A percentile compares a stretch with the other conserved stretches of the same genome.
These are phyloP conservation scores for Fusarium xylarioides DNA, from an alignment of 2,329 filamentous ascomycete species.

Conservation along the genomic window DNA sequence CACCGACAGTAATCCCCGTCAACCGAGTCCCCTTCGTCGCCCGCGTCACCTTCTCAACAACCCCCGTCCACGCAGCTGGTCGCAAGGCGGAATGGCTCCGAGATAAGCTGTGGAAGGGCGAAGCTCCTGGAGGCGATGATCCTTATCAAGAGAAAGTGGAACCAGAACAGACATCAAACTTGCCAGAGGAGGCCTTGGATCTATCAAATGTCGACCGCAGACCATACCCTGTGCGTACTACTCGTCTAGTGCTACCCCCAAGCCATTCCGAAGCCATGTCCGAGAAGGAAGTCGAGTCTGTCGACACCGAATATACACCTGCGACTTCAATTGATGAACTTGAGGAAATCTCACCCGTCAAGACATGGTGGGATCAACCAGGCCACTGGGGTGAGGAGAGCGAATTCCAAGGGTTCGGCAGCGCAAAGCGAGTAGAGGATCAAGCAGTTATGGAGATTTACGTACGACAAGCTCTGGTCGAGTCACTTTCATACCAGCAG, in stretches of 20 bases:
- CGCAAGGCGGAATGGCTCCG: conserved; percentile 52
- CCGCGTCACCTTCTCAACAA: conserved; percentile 47
- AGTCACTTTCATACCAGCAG: conserved; percentile 57
- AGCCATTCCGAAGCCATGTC: conserved; percentile 46
- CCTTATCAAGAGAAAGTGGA: conserved; percentile 50
- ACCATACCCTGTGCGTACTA: conserved; percentile 41
- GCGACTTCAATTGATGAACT: conserved; percentile 57
- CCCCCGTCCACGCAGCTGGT: conserved; percentile 37
- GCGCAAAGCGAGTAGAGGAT: conserved; percentile 53
- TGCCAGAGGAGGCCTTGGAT: conserved; percentile 46
- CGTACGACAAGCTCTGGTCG: conserved; percentile 61
- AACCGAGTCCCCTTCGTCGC: conserved; percentile 42
- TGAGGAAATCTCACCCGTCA: conserved; percentile 57
- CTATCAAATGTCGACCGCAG: conserved; percentile 32
- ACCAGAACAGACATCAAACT: conserved; percentile 41
- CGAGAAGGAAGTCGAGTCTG: conserved; percentile 44
- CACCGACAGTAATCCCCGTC: conserved; percentile 37
- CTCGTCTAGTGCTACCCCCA: conserved; percentile 48
- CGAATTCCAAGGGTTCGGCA: conserved; percentile 56
- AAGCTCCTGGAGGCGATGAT: conserved; percentile 51
- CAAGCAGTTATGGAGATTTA: conserved; percentile 57
- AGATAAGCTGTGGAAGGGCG: conserved; percentile 52
- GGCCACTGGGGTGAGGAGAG: conserved; percentile 61
- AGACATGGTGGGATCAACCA: conserved; percentile 63
- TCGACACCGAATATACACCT: conserved; percentile 55